Percentiles rank a stretch among this genome's conserved stretches.
These are phyloP conservation scores for Phycomyces blakesleeanus DNA, from an alignment of 192 early-diverging fungal genomes.

Conservation along the genomic window DNA sequence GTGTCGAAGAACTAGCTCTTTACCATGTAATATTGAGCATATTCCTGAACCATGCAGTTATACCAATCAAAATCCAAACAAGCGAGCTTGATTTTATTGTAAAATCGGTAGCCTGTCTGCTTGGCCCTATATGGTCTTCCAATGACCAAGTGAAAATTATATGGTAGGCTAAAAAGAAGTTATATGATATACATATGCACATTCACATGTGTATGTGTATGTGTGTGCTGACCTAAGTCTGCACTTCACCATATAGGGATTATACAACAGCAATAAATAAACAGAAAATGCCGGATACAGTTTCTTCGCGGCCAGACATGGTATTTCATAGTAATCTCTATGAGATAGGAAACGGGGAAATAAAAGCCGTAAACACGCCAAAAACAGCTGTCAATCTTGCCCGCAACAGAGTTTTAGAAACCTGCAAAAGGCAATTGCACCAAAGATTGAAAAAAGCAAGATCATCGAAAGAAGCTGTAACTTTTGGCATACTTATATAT, in stretches of 20 bases:
- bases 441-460: constrained; percentile 1
- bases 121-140: constrained; percentile 12
- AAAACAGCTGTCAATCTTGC: constrained; percentile 11
- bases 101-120: not conserved
- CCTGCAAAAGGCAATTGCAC: constrained; percentile 9
- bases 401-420: constrained; percentile 4
- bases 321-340: not conserved
- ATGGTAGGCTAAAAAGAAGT: constrained; percentile 14
- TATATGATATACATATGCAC: constrained; percentile 3
- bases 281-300: constrained; percentile 13
- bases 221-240: not conserved
- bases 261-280: constrained; percentile 6
- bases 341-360: constrained; percentile 12
- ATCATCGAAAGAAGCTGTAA: constrained; percentile 7
- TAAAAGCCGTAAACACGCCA: constrained; percentile 3
- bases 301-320: constrained; percentile 10
- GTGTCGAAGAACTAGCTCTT: constrained; percentile 10
- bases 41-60: constrained; percentile 4
- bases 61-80: not conserved
- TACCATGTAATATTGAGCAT: not conserved
- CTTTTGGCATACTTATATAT: constrained; percentile 14
- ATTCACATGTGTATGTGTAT: too few relatives aligned
- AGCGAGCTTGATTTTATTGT: constrained; percentile 10
- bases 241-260: constrained; percentile 2
- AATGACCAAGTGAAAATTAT: constrained; percentile 1